Evolutionary conservation across 768 basidiomycete genomes (phyloP), one percentile per base, ranked within the genome.

Genomic region (Panaeolus cyanescens): DNA sequence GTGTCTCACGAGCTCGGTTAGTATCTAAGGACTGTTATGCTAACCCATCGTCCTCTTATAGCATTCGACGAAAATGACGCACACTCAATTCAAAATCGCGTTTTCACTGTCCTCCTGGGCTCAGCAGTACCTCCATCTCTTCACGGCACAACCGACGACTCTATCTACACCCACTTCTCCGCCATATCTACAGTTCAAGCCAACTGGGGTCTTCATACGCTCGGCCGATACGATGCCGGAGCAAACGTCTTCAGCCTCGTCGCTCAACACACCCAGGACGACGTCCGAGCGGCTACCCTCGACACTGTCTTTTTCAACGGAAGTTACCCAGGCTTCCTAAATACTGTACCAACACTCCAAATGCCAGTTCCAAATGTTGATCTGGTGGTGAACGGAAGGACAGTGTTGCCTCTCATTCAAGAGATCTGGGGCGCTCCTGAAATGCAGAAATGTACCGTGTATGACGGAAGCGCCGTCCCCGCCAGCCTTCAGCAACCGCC

Each of bases 81-180:
- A 0, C 72, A 74, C 55, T 66, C 66, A 30, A 69, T 74, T 53
- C 82, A 81, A 67, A 88, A 89, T 68, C 72, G 70, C 1, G 72
- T 88, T 42, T 80, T 71, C 61, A 68, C 77, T 4, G 34, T 85
- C 50, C 72, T 85, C 22, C 65, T 80, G 8, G 77, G 77, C 45
- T 73, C 72, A 34, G 83, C 76, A 20, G 65, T 88, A 25, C 86
- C 86, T 1, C 30, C 66, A 12, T 50, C 63, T 8, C 69, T 82
- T 22, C 62, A 71, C 20, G 81, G 80, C 22, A 85, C 79, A 1
- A 77, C 70, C 8, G 87, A 89, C 72, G 32, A 70, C 42, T 82
- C 77, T 5, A 86, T 80, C 73, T 88, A 89, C 71, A 82, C 82
- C 1, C 87, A 89, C 70, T 88, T 87, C 72, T 86, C 85, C 3